These are phyloP conservation scores for Ophiorrhiza pumila DNA, from an alignment of 257 asterid genomes.

Conservation along the genomic window DNA sequence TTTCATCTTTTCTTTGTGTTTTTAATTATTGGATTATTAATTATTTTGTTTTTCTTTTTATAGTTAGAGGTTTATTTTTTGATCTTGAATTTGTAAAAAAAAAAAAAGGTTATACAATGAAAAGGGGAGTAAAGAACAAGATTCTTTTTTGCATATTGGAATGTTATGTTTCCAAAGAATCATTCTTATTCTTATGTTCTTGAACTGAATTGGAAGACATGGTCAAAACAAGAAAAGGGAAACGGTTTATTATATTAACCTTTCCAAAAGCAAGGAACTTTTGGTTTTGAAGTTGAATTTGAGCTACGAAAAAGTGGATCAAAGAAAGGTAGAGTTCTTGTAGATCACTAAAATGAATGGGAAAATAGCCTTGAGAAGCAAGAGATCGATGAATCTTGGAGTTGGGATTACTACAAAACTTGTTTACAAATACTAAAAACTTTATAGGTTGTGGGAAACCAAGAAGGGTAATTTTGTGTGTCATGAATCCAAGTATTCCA, in stretches of 20 bases:
- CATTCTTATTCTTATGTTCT: slow-evolving; percentile 17
- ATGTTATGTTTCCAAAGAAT: slow-evolving; percentile 11
- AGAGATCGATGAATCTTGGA: no score
- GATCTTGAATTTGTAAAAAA: neutral
- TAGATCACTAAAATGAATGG: neutral
- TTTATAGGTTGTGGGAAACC: no score
- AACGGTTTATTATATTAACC: neutral
- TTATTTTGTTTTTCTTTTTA: neutral
- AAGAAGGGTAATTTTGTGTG: no score
- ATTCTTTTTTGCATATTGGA: slow-evolving; percentile 18
- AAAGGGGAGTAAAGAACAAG: slow-evolving; percentile 21
- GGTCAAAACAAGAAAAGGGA: neutral
- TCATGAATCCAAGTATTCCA: no score
- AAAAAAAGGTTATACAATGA: neutral
- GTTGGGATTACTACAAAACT: no score
- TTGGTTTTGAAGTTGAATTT: neutral
- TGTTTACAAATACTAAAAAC: no score
- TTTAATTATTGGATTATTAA: slow-evolving; percentile 25
- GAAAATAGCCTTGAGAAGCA: neutral
- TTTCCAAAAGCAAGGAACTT: neutral
- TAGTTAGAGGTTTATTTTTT: neutral
- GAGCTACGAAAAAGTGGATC: neutral
- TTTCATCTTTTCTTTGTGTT: slow-evolving; percentile 22
- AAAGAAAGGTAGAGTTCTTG: neutral
- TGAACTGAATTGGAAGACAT: slow-evolving; percentile 1